These are phyloP conservation scores for Apodospora peruviana DNA, from an alignment of 495 filamentous ascomycete species.

Conservation along the genomic window DNA sequence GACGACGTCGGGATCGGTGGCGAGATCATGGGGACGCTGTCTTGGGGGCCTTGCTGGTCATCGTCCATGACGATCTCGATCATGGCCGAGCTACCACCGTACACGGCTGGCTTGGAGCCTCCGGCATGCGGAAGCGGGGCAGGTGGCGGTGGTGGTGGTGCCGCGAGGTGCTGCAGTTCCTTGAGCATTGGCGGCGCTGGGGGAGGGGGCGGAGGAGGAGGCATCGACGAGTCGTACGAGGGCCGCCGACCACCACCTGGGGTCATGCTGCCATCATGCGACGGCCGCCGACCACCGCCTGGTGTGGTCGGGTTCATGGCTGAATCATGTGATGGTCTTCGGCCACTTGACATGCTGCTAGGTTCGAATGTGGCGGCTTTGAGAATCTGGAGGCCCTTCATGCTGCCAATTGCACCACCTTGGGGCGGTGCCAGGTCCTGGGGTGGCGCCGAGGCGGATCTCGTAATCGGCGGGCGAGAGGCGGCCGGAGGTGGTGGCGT, in stretches of 20 bases:
- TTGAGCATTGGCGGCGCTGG: conserved; percentile 59
- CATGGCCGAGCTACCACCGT: conserved; percentile 50
- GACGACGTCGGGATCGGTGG: conserved; percentile 25
- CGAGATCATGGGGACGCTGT: conserved; percentile 28
- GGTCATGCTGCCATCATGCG: conserved; percentile 40
- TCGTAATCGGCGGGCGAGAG: conserved; percentile 36
- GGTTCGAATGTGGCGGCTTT: not conserved
- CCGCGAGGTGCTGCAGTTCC: conserved; percentile 79
- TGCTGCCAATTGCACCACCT: conserved; percentile 40
- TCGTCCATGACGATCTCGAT: conserved; percentile 75
- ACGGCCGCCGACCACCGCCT: conserved; percentile 43
- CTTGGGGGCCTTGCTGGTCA: conserved; percentile 33
- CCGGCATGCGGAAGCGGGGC: conserved; percentile 43
- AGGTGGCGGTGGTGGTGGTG: conserved; percentile 61
- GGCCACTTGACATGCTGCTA: not conserved
- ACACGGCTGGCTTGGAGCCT: conserved; percentile 26
- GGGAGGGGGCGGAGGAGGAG: conserved; percentile 45
- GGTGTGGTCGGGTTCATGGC: conserved; percentile 1
- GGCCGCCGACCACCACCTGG: conserved; percentile 22
- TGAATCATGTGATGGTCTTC: conserved; percentile 10
- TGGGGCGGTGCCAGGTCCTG: conserved; percentile 43
- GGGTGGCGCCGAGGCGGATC: conserved; percentile 71
- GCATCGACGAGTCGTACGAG: conserved; percentile 31
- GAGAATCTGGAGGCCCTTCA: conserved; percentile 39
- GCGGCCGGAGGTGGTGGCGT: conserved; percentile 42